Conservation (phyloP, 1,284 basidiomycete species). For the Lentinus polychrous region DNA sequence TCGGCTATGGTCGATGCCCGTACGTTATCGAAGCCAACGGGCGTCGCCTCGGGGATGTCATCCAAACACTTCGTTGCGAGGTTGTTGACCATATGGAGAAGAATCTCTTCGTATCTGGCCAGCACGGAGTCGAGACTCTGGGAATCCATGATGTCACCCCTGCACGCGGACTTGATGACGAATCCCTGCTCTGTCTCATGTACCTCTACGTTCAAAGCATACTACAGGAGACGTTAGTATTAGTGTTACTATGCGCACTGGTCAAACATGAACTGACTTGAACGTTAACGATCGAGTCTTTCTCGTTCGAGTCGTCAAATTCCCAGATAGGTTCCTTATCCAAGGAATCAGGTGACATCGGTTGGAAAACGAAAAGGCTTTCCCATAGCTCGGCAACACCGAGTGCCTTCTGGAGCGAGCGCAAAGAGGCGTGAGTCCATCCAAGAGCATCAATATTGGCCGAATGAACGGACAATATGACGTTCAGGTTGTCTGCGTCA, state of each 20-base stretch:
- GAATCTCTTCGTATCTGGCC: slow-evolving; percentile 21
- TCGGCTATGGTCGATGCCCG: neutral
- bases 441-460: slow-evolving; percentile 33
- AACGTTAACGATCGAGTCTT: slow-evolving; percentile 26
- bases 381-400: slow-evolving; percentile 32
- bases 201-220: slow-evolving; percentile 40
- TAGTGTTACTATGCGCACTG: neutral
- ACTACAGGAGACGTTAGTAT: slow-evolving; percentile 24
- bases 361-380: slow-evolving; percentile 43
- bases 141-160: slow-evolving; percentile 23
- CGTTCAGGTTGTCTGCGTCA: slow-evolving; percentile 25
- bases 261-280: slow-evolving; percentile 27
- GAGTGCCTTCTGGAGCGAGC: slow-evolving; percentile 34
- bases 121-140: slow-evolving; percentile 21
- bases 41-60: neutral
- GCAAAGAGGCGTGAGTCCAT: slow-evolving; percentile 43
- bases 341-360: slow-evolving; percentile 14
- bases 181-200: slow-evolving; percentile 28
- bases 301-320: slow-evolving; percentile 25
- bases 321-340: slow-evolving; percentile 26
- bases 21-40: neutral
- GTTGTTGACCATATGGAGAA: slow-evolving; percentile 23
- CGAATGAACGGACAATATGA: slow-evolving; percentile 33
- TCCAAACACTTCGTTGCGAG: slow-evolving; percentile 16
- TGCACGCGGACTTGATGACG: slow-evolving; percentile 31